A percentile compares a stretch with the other conserved stretches of the same genome.
Conservation (phyloP, 148 eudicot genomes). For the Amaranthus hypochondriacus region DNA sequence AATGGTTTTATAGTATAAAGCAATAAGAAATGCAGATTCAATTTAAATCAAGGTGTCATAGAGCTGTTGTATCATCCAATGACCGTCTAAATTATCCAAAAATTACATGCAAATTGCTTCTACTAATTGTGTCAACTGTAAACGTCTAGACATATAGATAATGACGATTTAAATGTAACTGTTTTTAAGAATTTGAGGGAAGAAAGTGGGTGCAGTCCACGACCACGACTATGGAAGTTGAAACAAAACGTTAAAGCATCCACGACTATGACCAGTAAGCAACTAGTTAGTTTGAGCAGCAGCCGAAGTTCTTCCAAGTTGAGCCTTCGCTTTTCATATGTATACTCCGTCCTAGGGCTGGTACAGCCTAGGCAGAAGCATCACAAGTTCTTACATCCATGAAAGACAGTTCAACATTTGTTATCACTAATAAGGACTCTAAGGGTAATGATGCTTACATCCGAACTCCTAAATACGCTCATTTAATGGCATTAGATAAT, state of each 20-base stretch:
- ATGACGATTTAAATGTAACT: background rate
- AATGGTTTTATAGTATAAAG: background rate
- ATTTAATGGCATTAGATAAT: too few relatives aligned
- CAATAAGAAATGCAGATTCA: conserved; percentile 6
- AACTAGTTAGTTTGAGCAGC: conserved; percentile 53
- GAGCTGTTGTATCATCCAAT: background rate
- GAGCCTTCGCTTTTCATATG: conserved; percentile 52
- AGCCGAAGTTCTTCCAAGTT: conserved; percentile 59
- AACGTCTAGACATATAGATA: conserved; percentile 13
- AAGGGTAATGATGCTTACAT: too few relatives aligned
- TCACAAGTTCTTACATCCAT: conserved; percentile 21
- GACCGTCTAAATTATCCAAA: background rate
- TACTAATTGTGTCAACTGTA: conserved; percentile 5
- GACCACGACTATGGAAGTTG: background rate
- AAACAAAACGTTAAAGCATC: background rate
- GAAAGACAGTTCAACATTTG: conserved; percentile 77
- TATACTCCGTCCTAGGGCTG: conserved; percentile 60
- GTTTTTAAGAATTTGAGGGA: background rate
- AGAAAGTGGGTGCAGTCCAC: background rate
- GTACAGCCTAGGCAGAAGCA: conserved; percentile 46
- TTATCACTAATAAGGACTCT: conserved; percentile 3
- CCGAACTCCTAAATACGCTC: too few relatives aligned
- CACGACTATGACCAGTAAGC: background rate
- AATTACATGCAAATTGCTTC: conserved; percentile 4
- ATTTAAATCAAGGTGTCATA: too few relatives aligned